Base-by-base conservation (phyloP, 2,329 filamentous ascomycete genomes). In the Capronia epimyces region DNA sequence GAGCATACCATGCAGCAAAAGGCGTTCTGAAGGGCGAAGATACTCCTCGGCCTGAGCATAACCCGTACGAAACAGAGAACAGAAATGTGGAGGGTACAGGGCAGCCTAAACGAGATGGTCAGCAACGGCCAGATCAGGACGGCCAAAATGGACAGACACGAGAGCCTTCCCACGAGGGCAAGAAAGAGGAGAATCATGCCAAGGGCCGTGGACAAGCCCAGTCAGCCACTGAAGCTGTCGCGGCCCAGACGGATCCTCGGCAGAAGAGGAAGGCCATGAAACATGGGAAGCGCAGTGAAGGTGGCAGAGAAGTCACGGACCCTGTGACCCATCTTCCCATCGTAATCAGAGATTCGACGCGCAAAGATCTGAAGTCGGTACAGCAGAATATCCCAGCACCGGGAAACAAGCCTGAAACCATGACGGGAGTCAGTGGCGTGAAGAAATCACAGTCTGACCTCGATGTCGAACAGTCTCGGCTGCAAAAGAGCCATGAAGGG, bases 321-420 rank as follows among this genome's bases (percentile, higher is more conserved):
- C 84, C 84, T 0, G 76, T 87, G 32, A 88, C 84, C 1, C 84
- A 87, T 66, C 71, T 87, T 2, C 83, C 83, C 1, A 75, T 87
- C 42, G 72, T 69, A 29, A 83, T 87, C 29, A 81, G 85, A 62
- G 84, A 87, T 62, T 82, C 82, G 60, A 86, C 83, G 0, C 73
- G 76, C 22, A 76, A 80, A 32, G 81, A 84, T 46, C 69, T 87
- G 25, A 69, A 76, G 53, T 65, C 66, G 45, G 67, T 70, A 20
- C 64, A 70, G 27, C 68, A 76, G 62, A 77, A 77, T 54, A 65
- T 70, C 3, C 65, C 69, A 2, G 65, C 71, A 0, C 62, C 66
- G 31, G 74, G 72, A 8, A 63, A 66, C 13, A 66, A 69, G 13
- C 60, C 61, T 1, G 63, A 66, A 31, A 72, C 72, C 5, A 67